Conservation (phyloP, 805 yeast species). For the Nakazawaea siamensis region DNA sequence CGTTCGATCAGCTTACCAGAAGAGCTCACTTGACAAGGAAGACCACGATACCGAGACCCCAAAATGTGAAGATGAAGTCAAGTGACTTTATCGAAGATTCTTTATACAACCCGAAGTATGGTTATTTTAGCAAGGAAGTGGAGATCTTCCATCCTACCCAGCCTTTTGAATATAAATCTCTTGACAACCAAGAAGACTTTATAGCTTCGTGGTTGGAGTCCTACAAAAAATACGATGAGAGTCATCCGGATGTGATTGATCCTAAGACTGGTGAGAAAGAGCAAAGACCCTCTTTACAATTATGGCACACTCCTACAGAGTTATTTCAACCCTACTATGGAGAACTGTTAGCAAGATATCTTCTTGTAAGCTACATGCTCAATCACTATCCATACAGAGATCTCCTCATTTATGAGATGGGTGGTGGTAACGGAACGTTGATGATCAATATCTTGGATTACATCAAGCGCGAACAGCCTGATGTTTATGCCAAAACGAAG, state of each 20-base stretch:
- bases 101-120: conserved; percentile 72
- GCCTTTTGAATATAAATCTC: conserved; percentile 54
- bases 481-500: conserved; percentile 57
- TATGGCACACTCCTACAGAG: conserved; percentile 91
- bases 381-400: conserved; percentile 64
- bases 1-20: conserved; percentile 24
- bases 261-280: conserved; percentile 11
- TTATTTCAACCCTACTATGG: conserved; percentile 80
- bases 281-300: conserved; percentile 41
- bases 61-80: conserved; percentile 57
- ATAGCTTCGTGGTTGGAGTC: conserved; percentile 59
- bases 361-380: conserved; percentile 62
- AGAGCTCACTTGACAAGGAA: conserved; percentile 18
- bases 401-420: conserved; percentile 75
- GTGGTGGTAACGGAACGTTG: conserved; percentile 85
- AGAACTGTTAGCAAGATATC: conserved; percentile 74
- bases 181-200: conserved; percentile 61
- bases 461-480: conserved; percentile 56
- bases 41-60: conserved; percentile 37
- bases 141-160: conserved; percentile 62
- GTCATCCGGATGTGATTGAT: conserved; percentile 13
- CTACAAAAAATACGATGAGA: conserved; percentile 42
- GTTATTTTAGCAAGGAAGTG: conserved; percentile 74
- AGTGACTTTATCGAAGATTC: conserved; percentile 82
- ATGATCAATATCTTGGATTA: conserved; percentile 70